Evolutionary conservation across 202 grass and related monocot genomes (phyloP), one percentile per base, ranked within the genome.

Genomic region (Schoenoplectus tabernaemontani): DNA sequence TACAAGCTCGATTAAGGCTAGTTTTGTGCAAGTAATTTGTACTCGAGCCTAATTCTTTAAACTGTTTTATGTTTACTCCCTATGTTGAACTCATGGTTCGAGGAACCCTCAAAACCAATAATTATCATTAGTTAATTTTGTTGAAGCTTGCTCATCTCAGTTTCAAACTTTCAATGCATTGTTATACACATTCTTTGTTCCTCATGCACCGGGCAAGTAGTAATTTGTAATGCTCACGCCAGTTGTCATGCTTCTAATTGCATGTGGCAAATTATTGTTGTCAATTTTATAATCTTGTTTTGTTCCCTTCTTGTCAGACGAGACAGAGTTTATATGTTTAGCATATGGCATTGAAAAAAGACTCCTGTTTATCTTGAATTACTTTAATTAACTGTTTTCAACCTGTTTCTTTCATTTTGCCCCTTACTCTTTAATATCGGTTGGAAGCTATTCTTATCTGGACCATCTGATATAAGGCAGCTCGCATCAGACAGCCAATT

Each of bases 231-330:
- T 51, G 28, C 6, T 10, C 46, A 56, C 19, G 13, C 44, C 47
- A 72, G 17, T 15, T 54, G 70, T 75, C 28, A 54, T 75, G 47
- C 28, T 75, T 75, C 70, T 75, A 56, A 33, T 54, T 75, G 28
- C 70, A 75, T 75, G 70, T 75, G 70, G n/a, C 47, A 75, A 54
- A 75, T 75, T 53, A 75, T 56, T 33, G 26, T 36, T 34, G 6
- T 75, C 47, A 75, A 20, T 75, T 75, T 20, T 75, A 54, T 54
- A 36, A 73, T 50, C 9, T 17, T 28, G 22, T 71, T 46, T 47
- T 73, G 68, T 33, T 51, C 68, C 68, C 68, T 73, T 73, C 41
- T 73, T 73, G 68, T 73, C 43, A 73, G 68, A 33, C 7, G 68
- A 72, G 68, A 72, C 68, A 72, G 41, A 26, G 44, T 51, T 32